phyloP scores from a whole-genome alignment of 2,329 filamentous ascomycete genomes.

The Septoria linicola region DNA sequence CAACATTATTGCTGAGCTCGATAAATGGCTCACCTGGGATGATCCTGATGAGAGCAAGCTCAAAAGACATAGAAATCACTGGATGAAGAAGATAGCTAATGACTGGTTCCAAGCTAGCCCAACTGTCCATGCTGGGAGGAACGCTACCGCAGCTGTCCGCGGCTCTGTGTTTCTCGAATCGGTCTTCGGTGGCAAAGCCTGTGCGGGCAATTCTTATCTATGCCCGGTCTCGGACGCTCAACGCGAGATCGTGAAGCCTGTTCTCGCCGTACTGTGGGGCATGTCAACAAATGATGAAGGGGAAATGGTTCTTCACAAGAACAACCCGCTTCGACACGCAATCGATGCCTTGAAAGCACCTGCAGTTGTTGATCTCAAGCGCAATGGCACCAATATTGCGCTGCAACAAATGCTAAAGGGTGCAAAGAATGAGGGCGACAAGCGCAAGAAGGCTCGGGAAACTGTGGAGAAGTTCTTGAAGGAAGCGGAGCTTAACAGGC shows the following conservation, averaged over 20 bases:
- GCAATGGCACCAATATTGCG: background rate
- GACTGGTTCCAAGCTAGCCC: background rate
- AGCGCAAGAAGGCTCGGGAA: background rate
- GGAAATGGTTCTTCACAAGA: background rate
- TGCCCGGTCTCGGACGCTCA: background rate
- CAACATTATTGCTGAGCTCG: background rate
- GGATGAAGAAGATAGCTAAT: background rate
- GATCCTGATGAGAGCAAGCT: background rate
- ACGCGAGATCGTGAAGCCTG: background rate
- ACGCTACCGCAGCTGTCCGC: background rate
- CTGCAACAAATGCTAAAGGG: background rate
- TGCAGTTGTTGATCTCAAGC: background rate
- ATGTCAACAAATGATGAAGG: too few species aligned
- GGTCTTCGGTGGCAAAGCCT: background rate
- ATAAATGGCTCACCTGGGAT: background rate
- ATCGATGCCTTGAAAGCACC: background rate
- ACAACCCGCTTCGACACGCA: background rate
- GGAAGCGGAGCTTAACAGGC: background rate
- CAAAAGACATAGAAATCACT: background rate
- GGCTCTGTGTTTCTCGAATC: conserved; percentile 2
- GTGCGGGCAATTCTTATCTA: conserved; percentile 1
- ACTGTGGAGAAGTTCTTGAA: background rate
- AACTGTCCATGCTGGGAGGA: too few species aligned
- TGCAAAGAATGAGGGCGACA: background rate
- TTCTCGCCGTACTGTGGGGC: background rate